Base-by-base conservation (phyloP, 306 rosid species). In the Pachyrhizus erosus region DNA sequence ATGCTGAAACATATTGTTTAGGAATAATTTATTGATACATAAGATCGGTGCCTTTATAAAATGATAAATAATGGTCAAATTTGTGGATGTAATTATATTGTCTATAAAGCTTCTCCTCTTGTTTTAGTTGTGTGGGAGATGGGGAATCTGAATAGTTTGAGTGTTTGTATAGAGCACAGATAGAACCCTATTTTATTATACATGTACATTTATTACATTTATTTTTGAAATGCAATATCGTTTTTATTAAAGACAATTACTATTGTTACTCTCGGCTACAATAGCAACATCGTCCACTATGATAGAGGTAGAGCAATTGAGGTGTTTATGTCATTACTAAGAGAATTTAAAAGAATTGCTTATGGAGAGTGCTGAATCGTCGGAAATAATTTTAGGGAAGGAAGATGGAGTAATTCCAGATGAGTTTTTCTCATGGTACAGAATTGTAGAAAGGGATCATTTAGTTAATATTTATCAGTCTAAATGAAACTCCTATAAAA, bases 1-100 rank as follows among this genome's bases (percentile, higher is more conserved):
- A 40, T 76, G 45, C 13, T 27, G 49, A 39, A 70, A 24, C 42
- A 17, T 37, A 39, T 33, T 37, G 15, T 18, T 9, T n/a, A 5
- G 65, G 49, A 67, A n/a, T 27, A 27, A 34, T 31, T n/a, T 46
- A 37, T 21, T 86, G 67, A 52, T 74, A 51, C 24, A 66, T 58
- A 46, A 43, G 51, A 42, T 62, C 80, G 60, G 67, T 58, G 73
- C 37, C 34, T 31, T 48, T 77, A 70, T 43, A 64, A 9, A 62
- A 71, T 62, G 67, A 42, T 58, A 23, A 48, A 80, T 18, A 65
- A 57, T 43, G 45, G 66, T 29, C 5, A 51, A 75, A 31, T 75
- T 68, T 52, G 43, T 55, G 15, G 24, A 27, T 0, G 23, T 23
- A 43, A 69, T 10, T 75, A 10, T 34, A 23, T 76, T 45, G 72